Conservation (phyloP, 129 eudicot genomes). For the Arctium minus region DNA sequence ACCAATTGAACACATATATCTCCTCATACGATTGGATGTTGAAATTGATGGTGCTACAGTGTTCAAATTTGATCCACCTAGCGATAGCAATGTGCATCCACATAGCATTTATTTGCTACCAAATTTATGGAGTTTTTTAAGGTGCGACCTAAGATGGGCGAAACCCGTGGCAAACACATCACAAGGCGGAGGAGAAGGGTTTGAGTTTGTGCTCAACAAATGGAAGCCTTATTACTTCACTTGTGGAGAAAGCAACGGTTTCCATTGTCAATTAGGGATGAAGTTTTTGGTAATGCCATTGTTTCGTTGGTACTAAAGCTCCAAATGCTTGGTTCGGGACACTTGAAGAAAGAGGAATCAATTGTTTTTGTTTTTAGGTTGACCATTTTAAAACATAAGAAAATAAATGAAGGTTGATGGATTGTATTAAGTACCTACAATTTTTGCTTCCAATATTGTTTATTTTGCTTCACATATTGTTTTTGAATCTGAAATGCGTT, state of each 20-base stretch:
- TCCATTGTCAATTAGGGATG: slow-evolving; percentile 65
- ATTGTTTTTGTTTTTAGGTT: not conserved
- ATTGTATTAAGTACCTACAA: not conserved
- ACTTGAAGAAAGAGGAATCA: not conserved
- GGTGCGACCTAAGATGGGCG: slow-evolving; percentile 55
- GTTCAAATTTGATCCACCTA: slow-evolving; percentile 66
- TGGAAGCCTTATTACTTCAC: slow-evolving; percentile 70
- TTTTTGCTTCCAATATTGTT: not conserved
- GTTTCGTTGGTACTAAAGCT: slow-evolving; percentile 37
- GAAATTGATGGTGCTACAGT: slow-evolving; percentile 29
- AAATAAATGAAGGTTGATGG: not conserved
- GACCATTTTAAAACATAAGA: not conserved
- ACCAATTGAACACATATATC: too few species aligned
- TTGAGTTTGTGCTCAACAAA: slow-evolving; percentile 49
- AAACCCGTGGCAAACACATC: slow-evolving; percentile 38
- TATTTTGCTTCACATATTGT: not conserved
- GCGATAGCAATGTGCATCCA: slow-evolving; percentile 38
- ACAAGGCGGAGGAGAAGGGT: slow-evolving; percentile 61
- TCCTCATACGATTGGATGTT: not conserved
- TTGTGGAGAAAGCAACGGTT: slow-evolving; percentile 62
- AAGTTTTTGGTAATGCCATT: slow-evolving; percentile 68
- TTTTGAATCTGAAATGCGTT: not conserved
- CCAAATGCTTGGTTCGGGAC: not conserved
- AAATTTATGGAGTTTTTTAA: slow-evolving; percentile 50
- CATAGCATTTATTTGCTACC: too few species aligned